phyloP scores from a whole-genome alignment of 495 filamentous ascomycete species.

The Penicillium roqueforti region DNA sequence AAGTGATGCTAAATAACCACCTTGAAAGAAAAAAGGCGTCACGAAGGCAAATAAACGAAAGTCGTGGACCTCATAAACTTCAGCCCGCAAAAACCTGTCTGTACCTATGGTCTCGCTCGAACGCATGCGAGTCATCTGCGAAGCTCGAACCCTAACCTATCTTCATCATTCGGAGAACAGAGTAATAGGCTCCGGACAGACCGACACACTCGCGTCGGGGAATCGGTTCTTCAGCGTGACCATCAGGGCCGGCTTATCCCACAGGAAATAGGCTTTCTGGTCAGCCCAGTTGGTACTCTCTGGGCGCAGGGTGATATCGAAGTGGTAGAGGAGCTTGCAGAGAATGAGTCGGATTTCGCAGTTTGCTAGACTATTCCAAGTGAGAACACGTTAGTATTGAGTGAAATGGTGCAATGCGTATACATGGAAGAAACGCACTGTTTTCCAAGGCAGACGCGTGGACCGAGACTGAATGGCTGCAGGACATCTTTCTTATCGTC shows the following conservation, averaged over 20 bases:
- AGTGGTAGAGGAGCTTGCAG: conserved; percentile 49
- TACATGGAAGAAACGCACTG: conserved; percentile 22
- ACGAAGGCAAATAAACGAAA: not conserved
- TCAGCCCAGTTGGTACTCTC: conserved; percentile 35
- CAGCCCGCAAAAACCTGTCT: not conserved
- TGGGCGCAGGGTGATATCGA: conserved; percentile 43
- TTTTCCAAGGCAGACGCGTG: conserved; percentile 41
- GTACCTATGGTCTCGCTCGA: not conserved
- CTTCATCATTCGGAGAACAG: not conserved
- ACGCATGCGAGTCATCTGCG: not conserved
- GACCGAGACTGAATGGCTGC: conserved; percentile 43
- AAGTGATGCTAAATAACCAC: not conserved
- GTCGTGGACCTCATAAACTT: not conserved
- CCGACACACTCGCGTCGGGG: not conserved
- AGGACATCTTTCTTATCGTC: conserved; percentile 34
- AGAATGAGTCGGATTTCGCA: conserved; percentile 53
- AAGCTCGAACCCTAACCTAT: not conserved
- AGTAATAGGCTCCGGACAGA: not conserved
- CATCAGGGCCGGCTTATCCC: conserved; percentile 44
- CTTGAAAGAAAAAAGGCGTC: not conserved
- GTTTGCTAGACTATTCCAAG: conserved; percentile 47
- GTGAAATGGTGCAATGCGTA: not conserved
- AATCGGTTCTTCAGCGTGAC: conserved; percentile 19
- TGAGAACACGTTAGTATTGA: not conserved
- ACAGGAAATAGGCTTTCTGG: conserved; percentile 40